Percentiles rank a stretch among this genome's conserved stretches.
These are phyloP conservation scores for peach (Prunus persica) DNA, from an alignment of 306 rosid genomes.

Conservation along the genomic window DNA sequence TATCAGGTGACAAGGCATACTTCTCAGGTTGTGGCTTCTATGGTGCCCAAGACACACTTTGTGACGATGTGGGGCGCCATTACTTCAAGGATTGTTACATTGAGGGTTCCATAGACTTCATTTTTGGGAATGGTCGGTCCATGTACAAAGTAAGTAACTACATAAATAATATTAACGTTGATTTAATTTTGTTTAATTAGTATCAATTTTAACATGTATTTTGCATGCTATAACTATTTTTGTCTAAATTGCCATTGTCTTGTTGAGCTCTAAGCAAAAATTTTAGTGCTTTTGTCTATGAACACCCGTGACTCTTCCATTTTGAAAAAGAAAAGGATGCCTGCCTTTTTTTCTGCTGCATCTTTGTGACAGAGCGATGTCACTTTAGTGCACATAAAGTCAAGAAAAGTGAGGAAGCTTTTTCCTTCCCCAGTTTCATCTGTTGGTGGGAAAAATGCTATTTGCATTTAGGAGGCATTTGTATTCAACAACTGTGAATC, in stretches of 20 bases:
- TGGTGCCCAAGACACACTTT: constrained; percentile 87
- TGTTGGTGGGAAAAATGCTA: too few species aligned
- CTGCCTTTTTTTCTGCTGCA: neutral
- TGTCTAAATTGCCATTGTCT: neutral
- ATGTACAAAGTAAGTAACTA: constrained; percentile 64
- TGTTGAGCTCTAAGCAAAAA: neutral
- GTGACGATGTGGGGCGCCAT: constrained; percentile 93
- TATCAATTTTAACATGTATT: neutral
- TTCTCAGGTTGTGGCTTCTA: constrained; percentile 82
- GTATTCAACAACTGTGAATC: too few species aligned
- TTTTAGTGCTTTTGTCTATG: neutral
- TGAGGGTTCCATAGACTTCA: constrained; percentile 87
- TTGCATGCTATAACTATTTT: neutral
- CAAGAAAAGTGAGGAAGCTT: neutral
- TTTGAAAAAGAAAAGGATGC: neutral
- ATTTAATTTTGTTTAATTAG: neutral
- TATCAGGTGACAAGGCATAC: constrained; percentile 84
- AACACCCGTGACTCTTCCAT: neutral
- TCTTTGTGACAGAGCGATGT: neutral
- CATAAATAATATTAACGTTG: neutral
- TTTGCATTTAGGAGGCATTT: too few species aligned
- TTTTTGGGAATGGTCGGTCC: constrained; percentile 89
- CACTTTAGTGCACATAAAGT: neutral
- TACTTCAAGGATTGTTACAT: constrained; percentile 92
- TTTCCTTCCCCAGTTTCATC: neutral